Base-by-base conservation (phyloP, 1,139 yeast genomes). In the Taphrina betulina region DNA sequence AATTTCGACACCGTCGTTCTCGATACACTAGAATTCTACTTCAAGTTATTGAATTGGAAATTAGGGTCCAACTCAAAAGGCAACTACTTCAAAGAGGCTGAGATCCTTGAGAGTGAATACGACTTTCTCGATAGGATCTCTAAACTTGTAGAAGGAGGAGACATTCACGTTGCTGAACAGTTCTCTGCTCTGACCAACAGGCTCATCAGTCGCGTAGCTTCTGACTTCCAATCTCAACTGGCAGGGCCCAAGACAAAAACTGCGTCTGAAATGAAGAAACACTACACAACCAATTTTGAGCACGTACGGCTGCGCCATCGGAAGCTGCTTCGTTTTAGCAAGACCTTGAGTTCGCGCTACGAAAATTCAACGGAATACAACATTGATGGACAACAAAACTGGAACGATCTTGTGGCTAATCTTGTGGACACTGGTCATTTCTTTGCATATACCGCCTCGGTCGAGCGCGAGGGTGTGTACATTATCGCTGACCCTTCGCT, bases 251-350 rank as follows among this genome's bases (percentile, higher is more conserved):
- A 83, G 1, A 65, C 69, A 1, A 69, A 78, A 29, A 75, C 76
- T 14, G 73, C 78, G 3, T 71, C 79, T 12, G 95, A 88, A 60
- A 74, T 89, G 48, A 80, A 81, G 22, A 76, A 88, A 56, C 87
- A 95, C 95, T 81, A 83, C 61, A 77, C 83, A n/a, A 78, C 86
- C 2, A 79, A 92, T 0, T 80, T 89, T 48, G 97, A 90, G 63
- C 86, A 85, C 62, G 82, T 86, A 62, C 90, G 96, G 35, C 85
- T 88, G 56, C 75, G 87, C 57, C 85, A 95, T 64, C 81, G 98
- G 66, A 87, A 88, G 66, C 75, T 90, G 58, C 79, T 87, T 20
- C 80, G 96, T 64, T 87, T 90, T 65, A 79, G 85, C 23, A 79
- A 81, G 65, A 80, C 81, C 50, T 72, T 89, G 22, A 79, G 85